A percentile compares a stretch with the other conserved stretches of the same genome.
Evolutionary conservation across 768 basidiomycete species (phyloP).

Genomic region (Boletales sp.): DNA sequence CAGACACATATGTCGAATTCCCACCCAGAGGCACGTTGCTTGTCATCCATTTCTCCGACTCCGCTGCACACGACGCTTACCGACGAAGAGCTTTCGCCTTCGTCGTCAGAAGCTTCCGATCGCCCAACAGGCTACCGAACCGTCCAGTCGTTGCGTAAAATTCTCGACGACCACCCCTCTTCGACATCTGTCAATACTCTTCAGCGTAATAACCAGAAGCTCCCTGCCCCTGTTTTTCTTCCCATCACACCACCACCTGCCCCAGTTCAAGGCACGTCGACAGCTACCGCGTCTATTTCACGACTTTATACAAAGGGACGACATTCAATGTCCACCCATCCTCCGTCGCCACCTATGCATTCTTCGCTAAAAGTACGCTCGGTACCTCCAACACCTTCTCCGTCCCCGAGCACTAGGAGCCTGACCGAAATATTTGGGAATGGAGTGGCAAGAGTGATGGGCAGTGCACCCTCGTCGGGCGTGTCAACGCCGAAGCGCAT

Average conservation of each 20-base stretch:
- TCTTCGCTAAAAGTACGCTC: slow-evolving; percentile 42
- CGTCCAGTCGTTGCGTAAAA: slow-evolving; percentile 64
- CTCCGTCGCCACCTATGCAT: slow-evolving; percentile 56
- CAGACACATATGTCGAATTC: slow-evolving; percentile 15
- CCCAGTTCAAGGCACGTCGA: slow-evolving; percentile 59
- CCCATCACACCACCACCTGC: slow-evolving; percentile 46
- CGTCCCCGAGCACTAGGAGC: slow-evolving; percentile 31
- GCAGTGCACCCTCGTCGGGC: slow-evolving; percentile 47
- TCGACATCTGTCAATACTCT: slow-evolving; percentile 23
- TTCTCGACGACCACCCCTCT: slow-evolving; percentile 52
- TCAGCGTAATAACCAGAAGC: slow-evolving; percentile 9
- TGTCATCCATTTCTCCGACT: slow-evolving; percentile 8
- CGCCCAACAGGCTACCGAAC: slow-evolving; percentile 55
- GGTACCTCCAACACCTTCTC: slow-evolving; percentile 34
- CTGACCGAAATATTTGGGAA: slow-evolving; percentile 27
- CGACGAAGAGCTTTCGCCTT: slow-evolving; percentile 49
- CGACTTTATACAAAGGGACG: slow-evolving; percentile 65
- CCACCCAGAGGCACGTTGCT: slow-evolving; percentile 32
- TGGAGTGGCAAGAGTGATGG: slow-evolving; percentile 26
- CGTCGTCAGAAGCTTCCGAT: slow-evolving; percentile 54
- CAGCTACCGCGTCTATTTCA: slow-evolving; percentile 74
- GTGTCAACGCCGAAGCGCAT: slow-evolving; percentile 70
- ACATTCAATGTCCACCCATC: slow-evolving; percentile 58
- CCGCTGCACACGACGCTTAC: slow-evolving; percentile 52
- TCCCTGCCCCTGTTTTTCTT: slow-evolving; percentile 26